Conservation (phyloP, 2,329 filamentous ascomycete genomes). For the Dichotomopilus funicola region DNA sequence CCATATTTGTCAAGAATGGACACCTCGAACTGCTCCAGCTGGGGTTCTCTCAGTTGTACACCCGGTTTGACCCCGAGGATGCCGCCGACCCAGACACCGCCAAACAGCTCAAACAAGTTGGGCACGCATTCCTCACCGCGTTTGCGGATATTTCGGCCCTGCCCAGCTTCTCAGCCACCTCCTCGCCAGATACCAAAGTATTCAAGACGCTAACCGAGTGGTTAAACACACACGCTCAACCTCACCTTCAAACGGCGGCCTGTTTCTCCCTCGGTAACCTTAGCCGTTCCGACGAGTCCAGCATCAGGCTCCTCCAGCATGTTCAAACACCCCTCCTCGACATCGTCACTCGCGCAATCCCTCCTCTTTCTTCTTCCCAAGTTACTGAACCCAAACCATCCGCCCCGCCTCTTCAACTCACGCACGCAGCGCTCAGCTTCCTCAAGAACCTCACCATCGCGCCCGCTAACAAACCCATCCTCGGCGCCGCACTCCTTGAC, state of each 20-base stretch:
- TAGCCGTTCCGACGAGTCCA: slow-evolving; percentile 50
- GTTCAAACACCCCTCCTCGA: slow-evolving; percentile 39
- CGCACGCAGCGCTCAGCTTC: slow-evolving; percentile 53
- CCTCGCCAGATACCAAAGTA: slow-evolving; percentile 33
- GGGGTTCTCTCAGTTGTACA: slow-evolving; percentile 43
- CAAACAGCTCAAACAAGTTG: slow-evolving; percentile 42
- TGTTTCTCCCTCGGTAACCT: slow-evolving; percentile 58
- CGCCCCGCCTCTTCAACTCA: slow-evolving; percentile 36
- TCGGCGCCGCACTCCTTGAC: slow-evolving; percentile 43
- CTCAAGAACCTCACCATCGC: slow-evolving; percentile 61
- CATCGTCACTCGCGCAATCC: slow-evolving; percentile 36
- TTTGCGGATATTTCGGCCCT: slow-evolving; percentile 44
- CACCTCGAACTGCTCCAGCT: slow-evolving; percentile 40
- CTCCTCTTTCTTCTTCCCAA: slow-evolving; percentile 23
- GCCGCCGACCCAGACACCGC: slow-evolving; percentile 40
- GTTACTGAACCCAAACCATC: slow-evolving; percentile 27
- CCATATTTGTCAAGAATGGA: slow-evolving; percentile 36
- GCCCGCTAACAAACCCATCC: slow-evolving; percentile 43
- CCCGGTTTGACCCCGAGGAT: slow-evolving; percentile 33
- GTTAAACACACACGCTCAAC: slow-evolving; percentile 31
- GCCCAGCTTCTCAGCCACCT: slow-evolving; percentile 33
- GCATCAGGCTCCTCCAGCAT: slow-evolving; percentile 42
- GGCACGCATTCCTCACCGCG: slow-evolving; percentile 43
- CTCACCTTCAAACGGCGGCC: slow-evolving; percentile 47
- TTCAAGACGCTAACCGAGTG: slow-evolving; percentile 35